Evolutionary conservation across 2,329 filamentous ascomycete genomes (phyloP), one percentile per base, ranked within the genome.

Genomic region (Xylariaceae sp.): DNA sequence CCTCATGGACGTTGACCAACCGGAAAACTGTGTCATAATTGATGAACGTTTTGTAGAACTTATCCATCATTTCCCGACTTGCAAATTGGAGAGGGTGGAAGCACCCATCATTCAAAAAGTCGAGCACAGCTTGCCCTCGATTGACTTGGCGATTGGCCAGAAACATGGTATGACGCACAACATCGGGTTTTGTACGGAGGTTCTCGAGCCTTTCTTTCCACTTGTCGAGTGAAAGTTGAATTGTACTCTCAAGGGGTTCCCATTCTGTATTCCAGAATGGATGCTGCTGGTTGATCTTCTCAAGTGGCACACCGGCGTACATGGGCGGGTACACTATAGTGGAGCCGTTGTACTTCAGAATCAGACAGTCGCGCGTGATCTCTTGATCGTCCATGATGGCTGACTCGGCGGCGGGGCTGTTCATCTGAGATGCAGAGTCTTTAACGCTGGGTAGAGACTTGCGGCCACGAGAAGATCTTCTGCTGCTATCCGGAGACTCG

Each of bases 1-100:
- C 82, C 3, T 78, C 76, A 24, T 85, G 74, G 0, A 82, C 78
- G 45, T 83, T 80, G 33, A 79, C 80, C 31, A 86, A 70, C 2
- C 83, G 79, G 64, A 82, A 85, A 3, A 86, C 70, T 0, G 82
- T 85, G 61, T 86, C 82, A 62, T 86, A 86, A 34, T 80, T 80
- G 17, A 73, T 70, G n/a, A 79, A 69, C 3, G 69, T 69, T 60
- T 70, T 71, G 61, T 72, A 72, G 45, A 63, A 70, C 40, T 74
- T 73, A 12, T 73, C 78, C 52, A 84, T 79, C 64, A 77, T 82
- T 17, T 75, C 73, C 68, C 85, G 85, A 28, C 71, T 76, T 2
- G 85, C 74, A 8, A 86, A 76, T 67, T 86, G 83, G 55, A 82
- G 85, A 0, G 83, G 83, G 60, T 82, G 81, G 56, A 85, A 79